Conservation (phyloP, 31 red algal genomes). For the Bonnemaisonia californica region DNA sequence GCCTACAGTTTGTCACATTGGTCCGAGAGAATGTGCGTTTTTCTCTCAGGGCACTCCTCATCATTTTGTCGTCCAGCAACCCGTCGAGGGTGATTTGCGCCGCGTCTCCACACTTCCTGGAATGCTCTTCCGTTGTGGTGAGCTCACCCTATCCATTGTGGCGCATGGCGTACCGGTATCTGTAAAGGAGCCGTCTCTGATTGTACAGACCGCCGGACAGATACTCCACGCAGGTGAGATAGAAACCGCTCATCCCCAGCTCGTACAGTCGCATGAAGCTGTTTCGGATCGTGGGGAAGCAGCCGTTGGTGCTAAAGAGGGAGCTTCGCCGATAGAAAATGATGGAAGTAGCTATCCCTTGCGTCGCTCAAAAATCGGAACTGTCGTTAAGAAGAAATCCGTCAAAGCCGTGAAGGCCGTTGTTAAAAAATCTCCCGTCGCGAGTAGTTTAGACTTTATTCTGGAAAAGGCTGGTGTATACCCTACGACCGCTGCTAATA, state of each 20-base stretch:
- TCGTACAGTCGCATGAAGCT: background rate
- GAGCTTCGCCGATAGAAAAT: background rate
- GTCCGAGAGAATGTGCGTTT: background rate
- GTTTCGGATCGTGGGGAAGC: background rate
- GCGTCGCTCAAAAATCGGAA: background rate
- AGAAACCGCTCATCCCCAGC: background rate
- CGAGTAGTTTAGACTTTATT: background rate
- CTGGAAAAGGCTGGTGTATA: background rate
- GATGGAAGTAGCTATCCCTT: background rate
- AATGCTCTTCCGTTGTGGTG: conserved; percentile 24
- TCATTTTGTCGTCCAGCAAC: background rate
- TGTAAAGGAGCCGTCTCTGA: background rate
- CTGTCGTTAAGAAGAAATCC: background rate
- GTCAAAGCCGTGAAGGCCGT: background rate
- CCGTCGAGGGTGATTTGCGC: conserved; percentile 28
- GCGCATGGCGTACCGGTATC: conserved; percentile 17
- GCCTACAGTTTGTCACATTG: background rate
- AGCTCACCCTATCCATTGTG: conserved; percentile 6
- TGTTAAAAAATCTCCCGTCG: background rate
- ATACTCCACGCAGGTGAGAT: conserved; percentile 5
- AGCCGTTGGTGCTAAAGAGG: background rate
- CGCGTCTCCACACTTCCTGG: background rate
- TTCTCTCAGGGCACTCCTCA: background rate
- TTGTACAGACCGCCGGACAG: conserved; percentile 17
- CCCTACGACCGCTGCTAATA: background rate